Evolutionary conservation across 805 yeast genomes (phyloP), one percentile per base, ranked within the genome.

Genomic region (Monosporozyma yasuniensis): DNA sequence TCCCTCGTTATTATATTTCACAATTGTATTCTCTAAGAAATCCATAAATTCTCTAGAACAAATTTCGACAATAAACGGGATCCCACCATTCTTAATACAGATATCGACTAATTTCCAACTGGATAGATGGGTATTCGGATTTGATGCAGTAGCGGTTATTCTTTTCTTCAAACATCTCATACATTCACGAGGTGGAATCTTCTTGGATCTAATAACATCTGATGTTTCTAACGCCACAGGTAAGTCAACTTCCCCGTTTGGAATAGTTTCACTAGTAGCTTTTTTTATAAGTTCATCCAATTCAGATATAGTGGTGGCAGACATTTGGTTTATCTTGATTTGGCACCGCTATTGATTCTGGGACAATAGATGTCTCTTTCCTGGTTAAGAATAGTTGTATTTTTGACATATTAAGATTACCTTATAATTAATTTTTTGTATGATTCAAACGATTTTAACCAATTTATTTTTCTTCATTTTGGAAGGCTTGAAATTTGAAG

Each of bases 61-160:
- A 28, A 90, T 73, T 59, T 88, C 96, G 19, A 71, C 73, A 21
- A 91, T 72, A 59, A 93, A 90, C 58, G 87, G 95, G 45, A 74
- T 73, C 7, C 99, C 99, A 44, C 96, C 90, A 64, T 93, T 93
- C 68, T 93, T 93, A 49, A 91, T 83, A 67, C 96, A 86, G 44
- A 87, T 76, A 59, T 93, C 98, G 30, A 84, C 73, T 53, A 93
- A 71, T 60, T 84, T 85, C 61, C 93, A 75, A 0, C 90, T 73
- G 4, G 93, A 78, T 25, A 81, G 74, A 60, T 87, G 86, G 9
- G 82, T 78, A 64, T 90, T 89, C 10, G 97, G 96, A 63, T 90
- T 90, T 5, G 54, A 39, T 49, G 72, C 70, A 21, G 81, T 77
- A 30, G 69, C 64, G 25, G 82, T 72, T 18, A 89, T 71, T 46